Percentiles rank a stretch among this genome's conserved stretches.
These are phyloP conservation scores for Barbatosphaeria neglecta DNA, from an alignment of 495 filamentous ascomycete species.

Conservation along the genomic window DNA sequence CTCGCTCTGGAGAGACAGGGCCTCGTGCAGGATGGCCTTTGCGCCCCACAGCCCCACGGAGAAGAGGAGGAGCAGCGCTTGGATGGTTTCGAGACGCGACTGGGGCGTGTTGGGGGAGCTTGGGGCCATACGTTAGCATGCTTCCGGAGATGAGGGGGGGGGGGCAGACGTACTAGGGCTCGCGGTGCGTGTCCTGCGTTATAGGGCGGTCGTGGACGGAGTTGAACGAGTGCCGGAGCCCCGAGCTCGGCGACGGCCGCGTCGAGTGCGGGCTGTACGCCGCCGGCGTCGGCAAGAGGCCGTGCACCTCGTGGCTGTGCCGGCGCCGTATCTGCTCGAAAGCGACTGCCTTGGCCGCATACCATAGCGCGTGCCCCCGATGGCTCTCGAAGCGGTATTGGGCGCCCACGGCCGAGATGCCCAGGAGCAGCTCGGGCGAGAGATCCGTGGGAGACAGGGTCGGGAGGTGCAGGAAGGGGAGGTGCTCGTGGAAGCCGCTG, in stretches of 20 bases:
- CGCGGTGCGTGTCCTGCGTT: constrained; percentile 40
- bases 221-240: constrained; percentile 38
- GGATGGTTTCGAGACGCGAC: constrained; percentile 42
- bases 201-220: constrained; percentile 38
- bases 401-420: constrained; percentile 53
- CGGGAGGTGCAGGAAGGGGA: constrained; percentile 57
- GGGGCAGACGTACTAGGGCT: constrained; percentile 39
- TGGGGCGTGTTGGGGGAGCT: constrained; percentile 41
- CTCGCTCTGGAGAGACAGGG: constrained; percentile 39
- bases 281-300: constrained; percentile 34
- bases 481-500: constrained; percentile 55
- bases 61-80: constrained; percentile 44
- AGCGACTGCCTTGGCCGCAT: constrained; percentile 47
- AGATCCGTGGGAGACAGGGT: constrained; percentile 43
- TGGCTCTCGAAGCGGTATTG: constrained; percentile 60
- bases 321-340: constrained; percentile 42
- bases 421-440: constrained; percentile 49
- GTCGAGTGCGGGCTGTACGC: constrained; percentile 41
- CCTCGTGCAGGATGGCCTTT: constrained; percentile 45
- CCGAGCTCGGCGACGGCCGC: constrained; percentile 36
- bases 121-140: no score
- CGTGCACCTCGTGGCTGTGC: constrained; percentile 38
- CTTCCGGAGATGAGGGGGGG: background rate
- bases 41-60: constrained; percentile 46
- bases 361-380: constrained; percentile 57